Conservation (phyloP, 306 rosid species). For the Oxytropis ochrocephala region DNA sequence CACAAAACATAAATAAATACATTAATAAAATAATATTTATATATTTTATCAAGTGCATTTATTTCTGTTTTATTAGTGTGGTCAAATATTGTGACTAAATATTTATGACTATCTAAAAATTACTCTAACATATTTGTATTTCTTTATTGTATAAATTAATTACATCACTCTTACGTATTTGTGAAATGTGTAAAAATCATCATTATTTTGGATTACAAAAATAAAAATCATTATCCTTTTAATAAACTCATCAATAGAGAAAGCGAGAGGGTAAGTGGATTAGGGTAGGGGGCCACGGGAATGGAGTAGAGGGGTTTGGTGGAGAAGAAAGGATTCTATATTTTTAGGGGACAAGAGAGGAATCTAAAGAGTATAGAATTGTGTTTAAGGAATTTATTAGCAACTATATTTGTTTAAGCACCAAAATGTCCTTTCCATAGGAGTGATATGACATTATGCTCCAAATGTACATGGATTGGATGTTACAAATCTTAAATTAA, state of each 20-base stretch:
- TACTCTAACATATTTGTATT: too few relatives aligned
- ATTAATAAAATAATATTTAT: too few relatives aligned
- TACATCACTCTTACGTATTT: background rate
- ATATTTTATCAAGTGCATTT: too few relatives aligned
- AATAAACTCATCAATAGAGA: background rate
- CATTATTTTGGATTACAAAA: too few relatives aligned
- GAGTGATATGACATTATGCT: background rate
- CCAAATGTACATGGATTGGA: background rate
- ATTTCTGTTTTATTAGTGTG: too few relatives aligned
- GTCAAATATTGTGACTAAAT: too few relatives aligned
- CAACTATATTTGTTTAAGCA: background rate
- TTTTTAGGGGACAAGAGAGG: background rate
- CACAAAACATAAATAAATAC: too few relatives aligned
- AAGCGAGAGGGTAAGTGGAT: background rate
- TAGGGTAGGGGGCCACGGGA: background rate
- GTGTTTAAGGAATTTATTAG: background rate
- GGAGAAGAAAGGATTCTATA: background rate
- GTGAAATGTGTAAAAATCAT: background rate
- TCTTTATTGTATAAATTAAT: too few relatives aligned
- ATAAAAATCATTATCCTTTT: background rate
- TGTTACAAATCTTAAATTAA: background rate
- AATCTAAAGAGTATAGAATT: background rate
- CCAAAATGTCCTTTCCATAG: background rate
- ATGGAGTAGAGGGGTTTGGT: background rate
- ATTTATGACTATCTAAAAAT: too few relatives aligned